Evolutionary conservation across 2,329 filamentous ascomycete species (phyloP).

Genomic region (Madurella fahalii): DNA sequence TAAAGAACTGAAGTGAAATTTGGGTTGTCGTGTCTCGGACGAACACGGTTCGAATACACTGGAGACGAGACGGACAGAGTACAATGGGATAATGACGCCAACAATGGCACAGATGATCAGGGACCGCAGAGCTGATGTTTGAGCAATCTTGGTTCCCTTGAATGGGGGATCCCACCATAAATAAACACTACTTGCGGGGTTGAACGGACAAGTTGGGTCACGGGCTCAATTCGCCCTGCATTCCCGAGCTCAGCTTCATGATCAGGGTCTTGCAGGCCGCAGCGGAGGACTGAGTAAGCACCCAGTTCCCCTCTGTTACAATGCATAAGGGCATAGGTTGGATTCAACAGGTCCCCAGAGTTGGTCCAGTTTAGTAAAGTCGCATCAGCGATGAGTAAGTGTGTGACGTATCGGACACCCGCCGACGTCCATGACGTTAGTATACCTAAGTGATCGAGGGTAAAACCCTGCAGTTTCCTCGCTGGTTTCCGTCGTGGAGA

Average conservation of each 20-base stretch:
- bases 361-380: no score
- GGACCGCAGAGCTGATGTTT: background rate
- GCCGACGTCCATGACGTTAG: no score
- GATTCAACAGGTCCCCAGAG: no score
- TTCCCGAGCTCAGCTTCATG: background rate
- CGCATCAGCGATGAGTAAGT: no score
- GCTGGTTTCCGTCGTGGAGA: no score
- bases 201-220: background rate
- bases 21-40: background rate
- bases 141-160: no score
- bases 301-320: background rate
- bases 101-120: background rate
- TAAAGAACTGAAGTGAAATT: background rate
- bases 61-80: background rate
- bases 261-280: slow-evolving; percentile 4
- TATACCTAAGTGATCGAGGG: no score
- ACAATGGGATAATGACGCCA: background rate
- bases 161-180: no score
- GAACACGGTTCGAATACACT: background rate
- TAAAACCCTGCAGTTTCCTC: no score
- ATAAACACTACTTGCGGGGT: no score
- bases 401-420: no score
- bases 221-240: background rate
- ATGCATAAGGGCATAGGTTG: background rate
- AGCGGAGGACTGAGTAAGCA: slow-evolving; percentile 12